Evolutionary conservation across 768 basidiomycete genomes (phyloP).

Genomic region (Flagelloscypha sp.): DNA sequence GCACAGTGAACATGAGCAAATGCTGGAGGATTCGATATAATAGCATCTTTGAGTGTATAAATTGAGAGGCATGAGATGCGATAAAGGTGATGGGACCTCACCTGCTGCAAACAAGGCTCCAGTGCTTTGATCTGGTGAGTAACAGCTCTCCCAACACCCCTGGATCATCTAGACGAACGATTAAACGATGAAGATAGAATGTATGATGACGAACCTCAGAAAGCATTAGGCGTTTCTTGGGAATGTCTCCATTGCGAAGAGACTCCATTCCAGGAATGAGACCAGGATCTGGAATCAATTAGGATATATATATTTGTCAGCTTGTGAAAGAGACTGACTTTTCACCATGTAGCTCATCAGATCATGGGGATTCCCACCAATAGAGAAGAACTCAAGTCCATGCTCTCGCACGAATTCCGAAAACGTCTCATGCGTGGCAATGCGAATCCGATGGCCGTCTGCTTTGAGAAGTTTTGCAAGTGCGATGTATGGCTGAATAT

Average conservation of each 20-base stretch:
- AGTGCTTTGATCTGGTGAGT: conserved; percentile 23
- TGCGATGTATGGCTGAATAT: conserved; percentile 40
- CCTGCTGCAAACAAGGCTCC: conserved; percentile 29
- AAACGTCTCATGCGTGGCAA: conserved; percentile 38
- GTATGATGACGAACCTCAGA: conserved; percentile 15
- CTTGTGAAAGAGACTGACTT: conserved; percentile 21
- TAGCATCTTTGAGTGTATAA: too few relatives aligned
- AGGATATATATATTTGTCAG: too few relatives aligned
- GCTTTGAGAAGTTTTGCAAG: conserved; percentile 27
- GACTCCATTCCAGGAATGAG: conserved; percentile 33
- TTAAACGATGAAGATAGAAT: background rate
- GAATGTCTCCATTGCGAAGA: conserved; percentile 33
- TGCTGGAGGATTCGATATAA: conserved; percentile 41
- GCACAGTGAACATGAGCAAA: conserved; percentile 41
- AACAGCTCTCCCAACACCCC: conserved; percentile 33
- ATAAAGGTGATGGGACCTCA: too few relatives aligned
- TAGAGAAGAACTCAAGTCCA: conserved; percentile 33
- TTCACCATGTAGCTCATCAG: conserved; percentile 44
- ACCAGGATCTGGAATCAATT: conserved; percentile 35
- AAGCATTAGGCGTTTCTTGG: conserved; percentile 34
- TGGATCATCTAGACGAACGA: conserved; percentile 23
- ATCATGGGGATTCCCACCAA: conserved; percentile 37
- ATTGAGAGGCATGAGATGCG: too few relatives aligned
- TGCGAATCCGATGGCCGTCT: conserved; percentile 33
- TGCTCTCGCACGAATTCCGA: conserved; percentile 27